phyloP scores from a whole-genome alignment of 1,284 basidiomycete species.

The Bjerkandera adusta region DNA sequence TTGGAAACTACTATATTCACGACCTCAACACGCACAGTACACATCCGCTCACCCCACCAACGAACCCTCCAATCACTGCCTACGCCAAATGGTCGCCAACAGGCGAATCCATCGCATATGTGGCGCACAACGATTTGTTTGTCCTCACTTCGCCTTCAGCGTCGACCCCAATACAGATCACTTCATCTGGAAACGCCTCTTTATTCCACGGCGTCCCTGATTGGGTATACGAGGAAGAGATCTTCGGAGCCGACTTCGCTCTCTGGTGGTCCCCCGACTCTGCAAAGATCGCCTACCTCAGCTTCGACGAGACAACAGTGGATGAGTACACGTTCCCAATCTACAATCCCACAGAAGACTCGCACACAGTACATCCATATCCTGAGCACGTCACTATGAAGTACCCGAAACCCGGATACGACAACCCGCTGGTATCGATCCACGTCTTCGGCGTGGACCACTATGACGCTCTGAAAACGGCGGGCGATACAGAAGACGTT shows the following conservation, averaged over 20 bases:
- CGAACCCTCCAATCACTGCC: slow-evolving; percentile 66
- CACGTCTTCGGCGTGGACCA: slow-evolving; percentile 74
- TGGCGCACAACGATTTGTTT: slow-evolving; percentile 82
- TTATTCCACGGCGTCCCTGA: slow-evolving; percentile 95
- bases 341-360: slow-evolving; percentile 81
- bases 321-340: slow-evolving; percentile 86
- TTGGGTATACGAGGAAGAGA: slow-evolving; percentile 97
- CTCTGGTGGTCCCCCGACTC: slow-evolving; percentile 93
- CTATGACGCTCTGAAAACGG: slow-evolving; percentile 32
- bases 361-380: slow-evolving; percentile 75
- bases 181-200: slow-evolving; percentile 76
- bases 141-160: slow-evolving; percentile 59
- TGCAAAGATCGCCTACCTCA: slow-evolving; percentile 79
- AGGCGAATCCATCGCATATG: slow-evolving; percentile 80
- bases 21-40: slow-evolving; percentile 59
- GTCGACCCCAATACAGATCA: slow-evolving; percentile 70
- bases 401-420: slow-evolving; percentile 90
- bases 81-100: slow-evolving; percentile 87
- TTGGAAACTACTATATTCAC: slow-evolving; percentile 88
- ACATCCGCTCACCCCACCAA: slow-evolving; percentile 64
- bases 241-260: slow-evolving; percentile 72
- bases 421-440: slow-evolving; percentile 85
- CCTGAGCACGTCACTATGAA: slow-evolving; percentile 78
- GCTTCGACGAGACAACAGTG: slow-evolving; percentile 87
- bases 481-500: slow-evolving; percentile 28